Percentiles rank a stretch among this genome's conserved stretches.
phyloP scores from a whole-genome alignment of 2,329 filamentous ascomycete genomes.

The Helminthosporium solani region DNA sequence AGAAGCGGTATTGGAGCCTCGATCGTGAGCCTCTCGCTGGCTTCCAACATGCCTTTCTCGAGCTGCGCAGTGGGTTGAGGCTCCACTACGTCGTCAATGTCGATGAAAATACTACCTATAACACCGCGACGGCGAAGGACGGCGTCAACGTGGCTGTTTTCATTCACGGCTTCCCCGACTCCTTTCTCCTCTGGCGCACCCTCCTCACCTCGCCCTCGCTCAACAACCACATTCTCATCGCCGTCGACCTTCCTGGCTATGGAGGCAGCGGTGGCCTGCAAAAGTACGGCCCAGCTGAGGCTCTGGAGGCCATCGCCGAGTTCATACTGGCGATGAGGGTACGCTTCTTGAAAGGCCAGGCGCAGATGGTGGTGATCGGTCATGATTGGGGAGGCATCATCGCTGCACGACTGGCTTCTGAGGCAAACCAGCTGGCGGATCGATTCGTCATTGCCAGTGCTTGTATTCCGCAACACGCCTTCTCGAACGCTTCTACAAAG shows the following conservation, averaged over 20 bases:
- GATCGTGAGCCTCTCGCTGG: slow-evolving; percentile 47
- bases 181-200: slow-evolving; percentile 56
- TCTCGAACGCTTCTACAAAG: slow-evolving; percentile 46
- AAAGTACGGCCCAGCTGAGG: slow-evolving; percentile 51
- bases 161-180: slow-evolving; percentile 61
- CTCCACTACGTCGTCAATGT: slow-evolving; percentile 55
- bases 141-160: slow-evolving; percentile 52
- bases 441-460: slow-evolving; percentile 57
- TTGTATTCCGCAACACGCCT: slow-evolving; percentile 46
- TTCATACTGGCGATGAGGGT: slow-evolving; percentile 55
- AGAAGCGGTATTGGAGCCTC: slow-evolving; percentile 56
- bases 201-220: slow-evolving; percentile 47
- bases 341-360: slow-evolving; percentile 39
- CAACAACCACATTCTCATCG: slow-evolving; percentile 50
- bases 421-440: slow-evolving; percentile 57
- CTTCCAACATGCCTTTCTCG: slow-evolving; percentile 55
- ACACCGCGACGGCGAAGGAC: too few relatives aligned
- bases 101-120: slow-evolving; percentile 2
- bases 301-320: slow-evolving; percentile 56
- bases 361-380: slow-evolving; percentile 49
- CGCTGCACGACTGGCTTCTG: slow-evolving; percentile 57
- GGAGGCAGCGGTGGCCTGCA: slow-evolving; percentile 57
- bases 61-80: slow-evolving; percentile 50
- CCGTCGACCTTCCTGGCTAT: slow-evolving; percentile 60
- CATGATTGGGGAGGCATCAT: slow-evolving; percentile 60